Percentiles rank a stretch among this genome's conserved stretches.
Conservation (phyloP, 2,329 filamentous ascomycete genomes). For the Diplodia seriata region DNA sequence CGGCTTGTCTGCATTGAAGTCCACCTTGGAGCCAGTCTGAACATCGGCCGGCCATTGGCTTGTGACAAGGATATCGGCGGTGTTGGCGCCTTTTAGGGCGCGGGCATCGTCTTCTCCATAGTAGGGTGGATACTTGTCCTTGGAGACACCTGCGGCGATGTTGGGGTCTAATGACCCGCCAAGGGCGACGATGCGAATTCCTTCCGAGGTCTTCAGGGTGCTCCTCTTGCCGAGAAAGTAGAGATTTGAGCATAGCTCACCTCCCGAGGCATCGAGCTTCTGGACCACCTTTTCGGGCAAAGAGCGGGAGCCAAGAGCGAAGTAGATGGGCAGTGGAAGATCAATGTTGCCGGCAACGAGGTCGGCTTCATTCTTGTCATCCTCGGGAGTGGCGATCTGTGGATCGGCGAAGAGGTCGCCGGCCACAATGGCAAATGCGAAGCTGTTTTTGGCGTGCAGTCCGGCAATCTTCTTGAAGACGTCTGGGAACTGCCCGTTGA, state of each 20-base stretch:
- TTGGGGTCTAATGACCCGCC: conserved; percentile 74
- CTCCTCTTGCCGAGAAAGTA: conserved; percentile 88
- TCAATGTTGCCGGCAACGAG: conserved; percentile 75
- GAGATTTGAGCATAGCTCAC: conserved; percentile 85
- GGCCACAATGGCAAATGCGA: conserved; percentile 81
- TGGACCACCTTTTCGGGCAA: conserved; percentile 74
- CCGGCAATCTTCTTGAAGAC: conserved; percentile 81
- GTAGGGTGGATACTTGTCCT: conserved; percentile 76
- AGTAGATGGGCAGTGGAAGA: conserved; percentile 87
- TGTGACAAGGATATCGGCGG: conserved; percentile 86
- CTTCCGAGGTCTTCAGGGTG: conserved; percentile 87
- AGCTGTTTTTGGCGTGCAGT: conserved; percentile 85
- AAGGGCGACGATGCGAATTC: conserved; percentile 83
- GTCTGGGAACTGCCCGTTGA: conserved; percentile 77
- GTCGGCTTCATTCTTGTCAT: conserved; percentile 60
- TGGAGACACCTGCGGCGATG: conserved; percentile 67
- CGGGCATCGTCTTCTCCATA: conserved; percentile 81
- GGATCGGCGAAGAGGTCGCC: conserved; percentile 79
- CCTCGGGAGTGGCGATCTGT: conserved; percentile 54
- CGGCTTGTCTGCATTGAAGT: conserved; percentile 62
- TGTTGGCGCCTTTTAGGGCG: conserved; percentile 75
- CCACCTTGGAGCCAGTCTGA: conserved; percentile 70
- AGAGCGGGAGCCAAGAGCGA: conserved; percentile 76
- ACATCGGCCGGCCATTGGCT: conserved; percentile 82
- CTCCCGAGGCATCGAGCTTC: conserved; percentile 72